phyloP scores from a whole-genome alignment of 768 basidiomycete species.

The Boletus rubropictus region DNA sequence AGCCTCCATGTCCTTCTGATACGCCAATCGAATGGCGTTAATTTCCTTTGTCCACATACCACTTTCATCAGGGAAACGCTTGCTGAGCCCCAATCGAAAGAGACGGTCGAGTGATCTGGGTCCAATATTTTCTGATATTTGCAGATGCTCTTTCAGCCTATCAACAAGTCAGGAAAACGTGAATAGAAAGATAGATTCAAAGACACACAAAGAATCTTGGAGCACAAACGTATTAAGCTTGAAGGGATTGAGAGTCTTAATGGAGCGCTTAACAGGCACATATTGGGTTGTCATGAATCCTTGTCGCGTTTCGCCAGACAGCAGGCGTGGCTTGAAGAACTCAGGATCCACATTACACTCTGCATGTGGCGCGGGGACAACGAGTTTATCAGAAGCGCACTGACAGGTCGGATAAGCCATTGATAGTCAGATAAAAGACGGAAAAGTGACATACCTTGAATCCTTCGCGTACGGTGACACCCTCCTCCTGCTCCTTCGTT shows the following conservation, averaged over 20 bases:
- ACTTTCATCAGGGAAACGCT: slow-evolving; percentile 25
- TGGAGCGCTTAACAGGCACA: slow-evolving; percentile 14
- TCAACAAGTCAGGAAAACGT: background rate
- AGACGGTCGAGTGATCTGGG: slow-evolving; percentile 28
- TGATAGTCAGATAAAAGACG: background rate
- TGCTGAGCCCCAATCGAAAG: slow-evolving; percentile 27
- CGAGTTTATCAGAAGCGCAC: slow-evolving; percentile 19
- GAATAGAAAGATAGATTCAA: background rate
- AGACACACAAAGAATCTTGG: slow-evolving; percentile 23
- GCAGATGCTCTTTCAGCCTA: slow-evolving; percentile 25
- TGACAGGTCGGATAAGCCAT: background rate
- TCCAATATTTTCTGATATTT: slow-evolving; percentile 19
- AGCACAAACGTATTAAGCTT: slow-evolving; percentile 14
- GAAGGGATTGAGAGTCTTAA: slow-evolving; percentile 3
- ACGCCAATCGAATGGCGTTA: background rate
- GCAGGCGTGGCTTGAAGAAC: slow-evolving; percentile 27
- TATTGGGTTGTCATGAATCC: slow-evolving; percentile 34
- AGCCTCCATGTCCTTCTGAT: background rate
- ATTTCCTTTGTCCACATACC: slow-evolving; percentile 23
- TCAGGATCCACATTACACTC: slow-evolving; percentile 19
- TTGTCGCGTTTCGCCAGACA: slow-evolving; percentile 40
- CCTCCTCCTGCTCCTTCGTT: slow-evolving; percentile 53
- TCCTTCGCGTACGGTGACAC: slow-evolving; percentile 38
- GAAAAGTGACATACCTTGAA: slow-evolving; percentile 35
- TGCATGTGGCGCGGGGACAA: slow-evolving; percentile 12